Conservation (phyloP, 73 alveolate species). For the Halteria grandinella region DNA sequence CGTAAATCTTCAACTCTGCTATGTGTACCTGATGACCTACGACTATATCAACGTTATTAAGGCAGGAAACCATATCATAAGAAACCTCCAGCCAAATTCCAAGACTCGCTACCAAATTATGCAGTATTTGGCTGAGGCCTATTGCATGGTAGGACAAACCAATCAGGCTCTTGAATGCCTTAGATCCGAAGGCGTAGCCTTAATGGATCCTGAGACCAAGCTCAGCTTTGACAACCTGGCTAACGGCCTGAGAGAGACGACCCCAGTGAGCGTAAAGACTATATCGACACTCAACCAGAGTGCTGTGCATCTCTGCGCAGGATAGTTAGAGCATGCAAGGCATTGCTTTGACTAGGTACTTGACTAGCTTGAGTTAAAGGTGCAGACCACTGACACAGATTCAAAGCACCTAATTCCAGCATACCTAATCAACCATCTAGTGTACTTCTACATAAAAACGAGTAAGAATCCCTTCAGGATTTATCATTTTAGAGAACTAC, state of each 20-base stretch:
- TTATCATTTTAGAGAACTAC: conserved; percentile 5
- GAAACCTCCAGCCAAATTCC: conserved; percentile 11
- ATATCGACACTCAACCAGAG: conserved; percentile 12
- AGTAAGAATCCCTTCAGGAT: not conserved
- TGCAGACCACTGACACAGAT: conserved; percentile 36
- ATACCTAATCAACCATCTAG: conserved; percentile 11
- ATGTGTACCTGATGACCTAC: not conserved
- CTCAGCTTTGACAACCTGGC: conserved; percentile 32
- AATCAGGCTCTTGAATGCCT: conserved; percentile 21
- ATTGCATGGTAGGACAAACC: conserved; percentile 39
- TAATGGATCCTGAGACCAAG: conserved; percentile 8
- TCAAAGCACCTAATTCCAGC: conserved; percentile 22
- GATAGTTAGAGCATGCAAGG: conserved; percentile 32
- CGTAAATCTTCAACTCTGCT: conserved; percentile 15
- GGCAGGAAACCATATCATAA: conserved; percentile 1
- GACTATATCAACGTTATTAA: conserved; percentile 26
- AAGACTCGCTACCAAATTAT: conserved; percentile 19
- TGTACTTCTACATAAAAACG: conserved; percentile 41
- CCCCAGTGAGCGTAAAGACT: not conserved
- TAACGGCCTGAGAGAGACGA: not conserved
- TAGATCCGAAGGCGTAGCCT: not conserved
- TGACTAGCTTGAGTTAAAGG: conserved; percentile 15
- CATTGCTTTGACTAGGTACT: conserved; percentile 17
- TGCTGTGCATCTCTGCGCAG: conserved; percentile 28
- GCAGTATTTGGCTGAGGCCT: conserved; percentile 46